Base-by-base conservation (phyloP, 2,329 filamentous ascomycete species). In the Lasiodiplodia hormozganensis region DNA sequence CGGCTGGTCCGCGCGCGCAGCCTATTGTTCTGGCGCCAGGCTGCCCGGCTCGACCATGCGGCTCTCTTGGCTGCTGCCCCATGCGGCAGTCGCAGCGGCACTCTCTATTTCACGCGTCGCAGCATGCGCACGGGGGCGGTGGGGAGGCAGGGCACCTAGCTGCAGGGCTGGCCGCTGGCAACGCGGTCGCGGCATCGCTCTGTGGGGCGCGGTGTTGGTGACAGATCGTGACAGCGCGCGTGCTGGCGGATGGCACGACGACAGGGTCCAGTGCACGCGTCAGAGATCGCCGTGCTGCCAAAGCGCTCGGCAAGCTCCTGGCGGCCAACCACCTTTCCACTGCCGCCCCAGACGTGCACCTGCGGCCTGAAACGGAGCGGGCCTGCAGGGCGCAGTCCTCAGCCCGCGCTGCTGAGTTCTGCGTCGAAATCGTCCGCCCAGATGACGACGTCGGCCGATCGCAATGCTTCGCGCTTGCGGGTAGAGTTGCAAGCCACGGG, bases 361-460 rank as follows among this genome's bases (percentile, higher is more conserved):
- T 23, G 28, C 25, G 53, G 40, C 47, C 60, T 64, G 60, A 64
- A 64, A 64, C 60, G 31, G 25, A 38, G 47, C 25, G 47, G 60
- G 60, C 28, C 47, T 64, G 60, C 60, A 64, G n/a, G 60, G 60
- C n/a, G 31, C 60, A 52, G 43, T n/a, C 5, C 18, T 16, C 16
- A 49, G 60, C 60, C 60, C 60, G 60, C 60, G 60, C 60, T 25
- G 60, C 25, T 5, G 23, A n/a, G 16, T 52, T 52, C 51, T 34
- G 40, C 43, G 43, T 52, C 31, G 31, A 52, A 52, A 64, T 64
- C 60, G 18, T 52, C 60, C 31, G 43, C 47, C 18, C 60, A 38
- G 43, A 64, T 64, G 60, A 64, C 60, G 60, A 64, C 60, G 43
- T 53, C 60, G 60, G 60, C 58, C 60, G 60, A 64, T 64, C 60